Evolutionary conservation across 2,329 filamentous ascomycete species (phyloP).

Genomic region (Cephalotrichum gorgonifer): DNA sequence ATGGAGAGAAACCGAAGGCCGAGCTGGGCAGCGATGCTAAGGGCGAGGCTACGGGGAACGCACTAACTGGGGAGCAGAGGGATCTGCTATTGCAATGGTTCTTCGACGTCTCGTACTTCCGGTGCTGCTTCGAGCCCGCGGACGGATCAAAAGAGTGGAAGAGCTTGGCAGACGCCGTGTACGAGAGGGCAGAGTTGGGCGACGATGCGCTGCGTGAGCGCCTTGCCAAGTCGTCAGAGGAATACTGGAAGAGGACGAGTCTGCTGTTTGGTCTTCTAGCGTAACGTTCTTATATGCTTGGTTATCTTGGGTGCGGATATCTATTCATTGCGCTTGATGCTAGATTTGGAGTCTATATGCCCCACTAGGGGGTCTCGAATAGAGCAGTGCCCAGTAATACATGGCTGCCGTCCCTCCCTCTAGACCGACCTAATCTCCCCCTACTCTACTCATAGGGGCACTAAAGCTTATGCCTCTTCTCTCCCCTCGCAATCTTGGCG

Average conservation of each 20-base stretch:
- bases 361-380: too few relatives aligned
- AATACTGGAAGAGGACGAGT: conserved; percentile 77
- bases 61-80: conserved; percentile 4
- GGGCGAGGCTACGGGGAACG: conserved; percentile 1
- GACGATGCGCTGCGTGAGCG: conserved; percentile 37
- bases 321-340: background rate
- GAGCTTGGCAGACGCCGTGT: conserved; percentile 34
- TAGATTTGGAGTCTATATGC: too few relatives aligned
- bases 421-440: too few relatives aligned
- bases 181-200: conserved; percentile 35
- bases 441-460: too few relatives aligned
- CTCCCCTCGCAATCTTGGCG: conserved; percentile 67
- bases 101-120: conserved; percentile 47
- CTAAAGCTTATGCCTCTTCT: conserved; percentile 91
- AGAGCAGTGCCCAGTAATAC: too few relatives aligned
- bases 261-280: conserved; percentile 71
- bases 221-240: conserved; percentile 52
- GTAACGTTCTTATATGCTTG: conserved; percentile 10
- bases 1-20: conserved; percentile 1
- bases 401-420: too few relatives aligned
- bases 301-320: background rate
- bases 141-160: conserved; percentile 21
- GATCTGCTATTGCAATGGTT: conserved; percentile 50
- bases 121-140: conserved; percentile 29
- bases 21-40: background rate